Base-by-base conservation (phyloP, 1,284 basidiomycete genomes). In the Puccinia hordei region DNA sequence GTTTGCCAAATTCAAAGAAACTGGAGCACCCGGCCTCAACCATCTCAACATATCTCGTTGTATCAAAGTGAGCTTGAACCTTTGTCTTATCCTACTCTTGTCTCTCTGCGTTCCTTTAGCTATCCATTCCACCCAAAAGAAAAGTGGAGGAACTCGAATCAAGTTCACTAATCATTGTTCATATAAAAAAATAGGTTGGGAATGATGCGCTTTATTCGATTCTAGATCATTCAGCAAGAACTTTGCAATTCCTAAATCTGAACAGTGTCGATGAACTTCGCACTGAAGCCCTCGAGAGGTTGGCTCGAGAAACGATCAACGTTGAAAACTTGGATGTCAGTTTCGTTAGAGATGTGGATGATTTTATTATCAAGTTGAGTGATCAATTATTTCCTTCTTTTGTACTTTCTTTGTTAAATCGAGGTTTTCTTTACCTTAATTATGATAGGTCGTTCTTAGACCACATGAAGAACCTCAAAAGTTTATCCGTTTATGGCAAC, bases 311-410 rank as follows among this genome's bases (percentile, higher is more conserved):
- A 0, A 89, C 89, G 24, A 85, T 84, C 4, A 86, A 88, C 33
- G 84, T 98, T 82, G 87, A 86, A 82, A 88, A 87, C 83, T 84
- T 98, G 49, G 93, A 99, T 84, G 85, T 97, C 8, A 92, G 94
- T 0, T 99, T 93, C 89, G 95, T 95, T 82, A 87, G 96, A 59
- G 89, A 90, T 51, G 88, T 93, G 44, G 92, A 44, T n/a, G 46
- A 46, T 8, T 76, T 49, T 66, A n/a, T 76, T 38, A 55, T 59
- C 35, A 78, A 46, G 35, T 41, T 57, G 10, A 46, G 33, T 68
- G 17, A 53, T 22, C 41, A 8, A 69, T 55, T 59, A 38, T 49
- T 41, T 46, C 30, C 51, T 24, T 66, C 46, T 38, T 5, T n/a
- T 38, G 44, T 35, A 24, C 12, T 69, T 4, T 68, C 6, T 68